phyloP scores from a whole-genome alignment of 345 rosid species.

The Gossypium turneri region DNA sequence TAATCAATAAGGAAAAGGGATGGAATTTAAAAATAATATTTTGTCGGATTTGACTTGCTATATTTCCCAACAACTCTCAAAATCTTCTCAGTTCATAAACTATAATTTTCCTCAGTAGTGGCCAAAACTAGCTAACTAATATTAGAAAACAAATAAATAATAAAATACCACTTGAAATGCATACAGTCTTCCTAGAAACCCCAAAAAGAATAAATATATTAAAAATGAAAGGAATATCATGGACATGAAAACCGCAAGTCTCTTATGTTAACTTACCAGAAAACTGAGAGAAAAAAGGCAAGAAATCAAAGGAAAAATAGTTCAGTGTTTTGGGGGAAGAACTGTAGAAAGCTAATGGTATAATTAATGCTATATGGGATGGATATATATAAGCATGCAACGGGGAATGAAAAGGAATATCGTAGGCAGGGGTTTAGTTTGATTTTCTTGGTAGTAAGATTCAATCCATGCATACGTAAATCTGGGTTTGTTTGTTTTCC shows the following conservation, averaged over 20 bases:
- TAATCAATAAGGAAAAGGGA: not conserved
- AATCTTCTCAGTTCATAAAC: not conserved
- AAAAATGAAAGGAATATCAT: not conserved
- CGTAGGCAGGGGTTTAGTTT: not conserved
- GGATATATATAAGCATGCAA: not conserved
- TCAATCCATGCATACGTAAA: conserved; percentile 8
- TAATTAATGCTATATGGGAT: not conserved
- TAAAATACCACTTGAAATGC: not conserved
- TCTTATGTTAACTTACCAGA: not conserved
- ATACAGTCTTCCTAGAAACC: not conserved
- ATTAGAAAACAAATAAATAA: not conserved
- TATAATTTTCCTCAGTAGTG: not conserved
- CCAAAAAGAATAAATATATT: not conserved
- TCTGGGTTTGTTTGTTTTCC: not conserved
- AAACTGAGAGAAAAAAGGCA: not conserved
- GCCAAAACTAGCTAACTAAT: not conserved
- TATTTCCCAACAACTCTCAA: not conserved
- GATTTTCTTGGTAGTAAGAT: not conserved
- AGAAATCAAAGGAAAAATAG: not conserved
- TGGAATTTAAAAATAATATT: not conserved
- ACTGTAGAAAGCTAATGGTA: not conserved
- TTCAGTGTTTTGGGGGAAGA: not conserved
- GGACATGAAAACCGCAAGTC: not conserved
- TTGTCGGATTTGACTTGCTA: not conserved
- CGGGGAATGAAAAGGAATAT: not conserved